A percentile compares a stretch with the other conserved stretches of the same genome.
Conservation (phyloP, 495 filamentous ascomycete species). For the Hypomontagnella monticulosa region DNA sequence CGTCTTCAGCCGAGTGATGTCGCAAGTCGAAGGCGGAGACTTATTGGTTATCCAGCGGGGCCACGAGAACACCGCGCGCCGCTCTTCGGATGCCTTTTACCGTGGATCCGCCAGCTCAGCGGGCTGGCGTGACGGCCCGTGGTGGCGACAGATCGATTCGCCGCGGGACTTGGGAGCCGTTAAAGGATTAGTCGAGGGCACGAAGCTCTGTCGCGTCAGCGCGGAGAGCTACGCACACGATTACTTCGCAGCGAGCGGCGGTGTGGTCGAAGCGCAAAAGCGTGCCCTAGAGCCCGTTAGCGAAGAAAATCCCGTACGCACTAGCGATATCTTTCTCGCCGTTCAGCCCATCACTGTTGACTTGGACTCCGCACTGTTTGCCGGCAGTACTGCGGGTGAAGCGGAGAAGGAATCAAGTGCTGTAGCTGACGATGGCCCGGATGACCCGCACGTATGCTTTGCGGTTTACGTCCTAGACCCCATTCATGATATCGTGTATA, state of each 20-base stretch:
- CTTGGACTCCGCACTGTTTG: constrained; percentile 73
- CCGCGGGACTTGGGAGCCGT: constrained; percentile 83
- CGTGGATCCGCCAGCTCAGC: constrained; percentile 59
- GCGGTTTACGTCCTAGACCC: constrained; percentile 94
- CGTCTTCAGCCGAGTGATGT: constrained; percentile 96
- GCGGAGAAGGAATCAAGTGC: constrained; percentile 62
- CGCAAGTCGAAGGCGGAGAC: constrained; percentile 97
- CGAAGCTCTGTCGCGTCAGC: constrained; percentile 85
- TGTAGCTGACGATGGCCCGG: constrained; percentile 61
- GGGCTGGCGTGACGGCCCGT: constrained; percentile 92
- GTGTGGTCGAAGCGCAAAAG: constrained; percentile 81
- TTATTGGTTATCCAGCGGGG: constrained; percentile 96
- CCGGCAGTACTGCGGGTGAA: constrained; percentile 54
- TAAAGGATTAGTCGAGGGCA: constrained; percentile 82
- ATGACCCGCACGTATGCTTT: constrained; percentile 73
- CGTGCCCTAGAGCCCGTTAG: constrained; percentile 76
- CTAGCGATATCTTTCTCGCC: constrained; percentile 92
- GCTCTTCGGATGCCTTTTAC: constrained; percentile 68
- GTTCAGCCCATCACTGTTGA: constrained; percentile 82
- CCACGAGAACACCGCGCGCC: constrained; percentile 78
- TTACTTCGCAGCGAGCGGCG: constrained; percentile 78
- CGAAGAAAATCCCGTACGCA: constrained; percentile 88
- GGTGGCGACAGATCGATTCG: constrained; percentile 82
- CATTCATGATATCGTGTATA: constrained; percentile 88
- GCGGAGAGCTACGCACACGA: constrained; percentile 89